These are phyloP conservation scores for Fusarium tjaetaba DNA, from an alignment of 2,329 filamentous ascomycete species.

Conservation along the genomic window DNA sequence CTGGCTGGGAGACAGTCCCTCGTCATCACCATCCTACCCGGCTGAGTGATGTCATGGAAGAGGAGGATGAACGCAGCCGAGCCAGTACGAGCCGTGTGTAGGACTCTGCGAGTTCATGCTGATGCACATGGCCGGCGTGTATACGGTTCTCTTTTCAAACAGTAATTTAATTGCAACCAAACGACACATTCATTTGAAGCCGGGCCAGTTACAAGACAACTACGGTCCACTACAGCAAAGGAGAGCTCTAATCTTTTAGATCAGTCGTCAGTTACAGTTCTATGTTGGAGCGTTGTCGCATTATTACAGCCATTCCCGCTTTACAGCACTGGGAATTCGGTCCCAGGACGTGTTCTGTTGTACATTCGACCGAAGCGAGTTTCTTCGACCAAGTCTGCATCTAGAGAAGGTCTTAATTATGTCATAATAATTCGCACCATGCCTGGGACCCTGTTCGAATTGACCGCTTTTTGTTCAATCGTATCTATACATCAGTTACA, in stretches of 20 bases:
- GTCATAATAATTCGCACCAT: constrained; percentile 21
- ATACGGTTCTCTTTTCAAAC: constrained; percentile 20
- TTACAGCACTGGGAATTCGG: constrained; percentile 24
- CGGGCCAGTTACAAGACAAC: not conserved
- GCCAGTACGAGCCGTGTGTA: constrained; percentile 71
- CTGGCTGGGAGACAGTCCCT: constrained; percentile 80
- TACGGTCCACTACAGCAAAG: constrained; percentile 6
- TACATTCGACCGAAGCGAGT: constrained; percentile 32
- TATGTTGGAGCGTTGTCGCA: constrained; percentile 31
- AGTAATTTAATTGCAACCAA: constrained; percentile 25
- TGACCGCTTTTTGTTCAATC: not conserved
- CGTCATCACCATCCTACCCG: constrained; percentile 89
- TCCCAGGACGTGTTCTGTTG: constrained; percentile 12
- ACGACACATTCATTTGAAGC: constrained; percentile 10
- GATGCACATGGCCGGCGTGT: constrained; percentile 24
- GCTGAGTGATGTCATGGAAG: constrained; percentile 87
- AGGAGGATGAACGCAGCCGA: constrained; percentile 82
- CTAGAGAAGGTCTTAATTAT: constrained; percentile 38
- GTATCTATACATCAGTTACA: not conserved
- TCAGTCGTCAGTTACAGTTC: constrained; percentile 13
- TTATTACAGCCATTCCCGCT: constrained; percentile 26
- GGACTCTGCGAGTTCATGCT: constrained; percentile 31
- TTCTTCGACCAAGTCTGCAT: constrained; percentile 40
- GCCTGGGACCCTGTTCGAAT: constrained; percentile 10
- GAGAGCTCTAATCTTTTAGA: constrained; percentile 4